Conservation (phyloP, 129 eudicot species). For the Scalesia atractyloides region DNA sequence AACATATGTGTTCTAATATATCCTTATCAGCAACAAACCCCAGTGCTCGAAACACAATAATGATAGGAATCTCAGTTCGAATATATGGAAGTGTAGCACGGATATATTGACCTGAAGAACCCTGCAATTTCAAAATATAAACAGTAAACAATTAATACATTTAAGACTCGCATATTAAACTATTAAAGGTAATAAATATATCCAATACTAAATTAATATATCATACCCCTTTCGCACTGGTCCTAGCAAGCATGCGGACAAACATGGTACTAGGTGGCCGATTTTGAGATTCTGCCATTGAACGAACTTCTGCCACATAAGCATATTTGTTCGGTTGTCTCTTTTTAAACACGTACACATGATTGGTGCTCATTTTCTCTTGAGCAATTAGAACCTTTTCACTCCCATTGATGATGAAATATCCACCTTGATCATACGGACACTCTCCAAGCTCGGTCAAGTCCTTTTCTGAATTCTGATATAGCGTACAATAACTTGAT, state of each 20-base stretch:
- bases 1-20: conserved; percentile 88
- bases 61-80: conserved; percentile 83
- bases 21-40: conserved; percentile 99
- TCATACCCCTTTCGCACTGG: conserved; percentile 94
- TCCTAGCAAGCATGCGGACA: conserved; percentile 89
- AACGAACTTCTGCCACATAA: conserved; percentile 86
- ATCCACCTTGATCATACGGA: conserved; percentile 97
- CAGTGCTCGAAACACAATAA: conserved; percentile 85
- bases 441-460: conserved; percentile 97
- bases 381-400: conserved; percentile 95
- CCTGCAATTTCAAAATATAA: conserved; percentile 46
- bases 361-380: conserved; percentile 98
- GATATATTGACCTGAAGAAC: conserved; percentile 92
- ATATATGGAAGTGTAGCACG: conserved; percentile 96
- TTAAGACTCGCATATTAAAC: neutral
- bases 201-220: neutral
- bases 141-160: neutral
- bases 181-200: neutral
- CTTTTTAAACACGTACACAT: conserved; percentile 92
- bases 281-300: conserved; percentile 90
- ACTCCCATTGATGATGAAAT: conserved; percentile 96
- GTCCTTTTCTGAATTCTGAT: conserved; percentile 88
- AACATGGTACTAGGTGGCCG: conserved; percentile 95
- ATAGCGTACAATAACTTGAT: conserved; percentile 86
- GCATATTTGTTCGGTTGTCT: conserved; percentile 98